Conservation (phyloP, 257 asterid genomes). For the Striga asiatica region DNA sequence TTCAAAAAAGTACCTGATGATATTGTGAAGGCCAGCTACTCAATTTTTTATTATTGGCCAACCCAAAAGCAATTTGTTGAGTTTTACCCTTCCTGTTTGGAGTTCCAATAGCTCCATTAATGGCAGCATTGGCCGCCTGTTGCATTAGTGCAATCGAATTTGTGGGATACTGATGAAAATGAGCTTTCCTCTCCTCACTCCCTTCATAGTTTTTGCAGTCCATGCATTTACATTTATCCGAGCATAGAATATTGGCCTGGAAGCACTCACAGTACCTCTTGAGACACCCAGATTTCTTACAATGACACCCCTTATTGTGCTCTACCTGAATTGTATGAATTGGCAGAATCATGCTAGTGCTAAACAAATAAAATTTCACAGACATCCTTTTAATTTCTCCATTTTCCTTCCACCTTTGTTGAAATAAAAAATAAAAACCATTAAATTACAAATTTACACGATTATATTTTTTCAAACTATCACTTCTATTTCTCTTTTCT, state of each 20-base stretch:
- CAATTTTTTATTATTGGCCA: constrained; percentile 16
- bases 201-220: constrained; percentile 68
- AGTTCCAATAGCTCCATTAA: constrained; percentile 34
- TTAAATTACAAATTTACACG: not conserved
- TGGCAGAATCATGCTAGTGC: constrained; percentile 4
- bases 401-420: too few relatives aligned
- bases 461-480: too few relatives aligned
- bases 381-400: too few relatives aligned
- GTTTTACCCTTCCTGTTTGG: constrained; percentile 31
- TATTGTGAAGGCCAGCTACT: constrained; percentile 21
- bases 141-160: constrained; percentile 23
- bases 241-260: constrained; percentile 63
- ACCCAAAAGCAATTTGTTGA: constrained; percentile 24
- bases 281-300: constrained; percentile 66
- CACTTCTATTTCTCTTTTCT: too few relatives aligned
- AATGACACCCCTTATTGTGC: constrained; percentile 65
- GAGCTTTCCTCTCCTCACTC: constrained; percentile 47
- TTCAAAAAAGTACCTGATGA: constrained; percentile 26
- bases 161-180: constrained; percentile 28
- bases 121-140: constrained; percentile 40
- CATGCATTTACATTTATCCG: constrained; percentile 63
- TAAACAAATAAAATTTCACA: not conserved
- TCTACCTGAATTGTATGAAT: constrained; percentile 34
- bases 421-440: not conserved
- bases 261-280: constrained; percentile 84